These are phyloP conservation scores for Tylopilus sp. DNA, from an alignment of 768 basidiomycete species.

Conservation along the genomic window DNA sequence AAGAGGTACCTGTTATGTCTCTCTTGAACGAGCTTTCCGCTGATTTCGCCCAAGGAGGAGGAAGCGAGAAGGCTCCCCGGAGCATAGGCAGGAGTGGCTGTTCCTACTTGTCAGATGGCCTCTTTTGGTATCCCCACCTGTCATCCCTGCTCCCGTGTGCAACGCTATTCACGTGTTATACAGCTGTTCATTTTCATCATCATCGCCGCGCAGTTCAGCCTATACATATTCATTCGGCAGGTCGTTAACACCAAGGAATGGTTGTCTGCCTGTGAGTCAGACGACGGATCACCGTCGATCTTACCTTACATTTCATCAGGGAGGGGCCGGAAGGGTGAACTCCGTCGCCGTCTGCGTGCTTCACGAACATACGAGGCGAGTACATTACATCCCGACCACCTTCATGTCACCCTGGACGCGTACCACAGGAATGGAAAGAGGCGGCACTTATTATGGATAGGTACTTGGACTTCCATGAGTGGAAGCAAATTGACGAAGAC, in stretches of 20 bases:
- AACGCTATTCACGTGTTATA: slow-evolving; percentile 6
- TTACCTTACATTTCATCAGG: slow-evolving; percentile 42
- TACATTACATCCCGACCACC: not conserved
- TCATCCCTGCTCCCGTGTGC: not conserved
- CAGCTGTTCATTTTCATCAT: slow-evolving; percentile 81
- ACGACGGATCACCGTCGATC: not conserved
- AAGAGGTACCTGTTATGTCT: slow-evolving; percentile 47
- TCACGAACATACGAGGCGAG: slow-evolving; percentile 71
- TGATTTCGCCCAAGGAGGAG: slow-evolving; percentile 32
- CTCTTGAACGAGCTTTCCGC: not conserved
- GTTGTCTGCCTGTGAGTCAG: slow-evolving; percentile 72
- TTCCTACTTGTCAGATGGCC: slow-evolving; percentile 86
- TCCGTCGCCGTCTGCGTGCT: slow-evolving; percentile 72
- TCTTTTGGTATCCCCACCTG: slow-evolving; percentile 53
- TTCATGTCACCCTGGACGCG: not conserved
- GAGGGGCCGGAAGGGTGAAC: slow-evolving; percentile 77
- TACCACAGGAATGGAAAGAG: slow-evolving; percentile 76
- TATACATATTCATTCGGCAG: slow-evolving; percentile 87
- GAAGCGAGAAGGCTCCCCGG: slow-evolving; percentile 30
- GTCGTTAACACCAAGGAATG: slow-evolving; percentile 94
- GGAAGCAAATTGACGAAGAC: slow-evolving; percentile 89
- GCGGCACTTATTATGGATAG: slow-evolving; percentile 76
- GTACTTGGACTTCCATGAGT: slow-evolving; percentile 81
- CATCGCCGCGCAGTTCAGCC: slow-evolving; percentile 79
- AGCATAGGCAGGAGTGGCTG: slow-evolving; percentile 64